Evolutionary conservation across 345 rosid genomes (phyloP).

Genomic region (Turritis glabra): DNA sequence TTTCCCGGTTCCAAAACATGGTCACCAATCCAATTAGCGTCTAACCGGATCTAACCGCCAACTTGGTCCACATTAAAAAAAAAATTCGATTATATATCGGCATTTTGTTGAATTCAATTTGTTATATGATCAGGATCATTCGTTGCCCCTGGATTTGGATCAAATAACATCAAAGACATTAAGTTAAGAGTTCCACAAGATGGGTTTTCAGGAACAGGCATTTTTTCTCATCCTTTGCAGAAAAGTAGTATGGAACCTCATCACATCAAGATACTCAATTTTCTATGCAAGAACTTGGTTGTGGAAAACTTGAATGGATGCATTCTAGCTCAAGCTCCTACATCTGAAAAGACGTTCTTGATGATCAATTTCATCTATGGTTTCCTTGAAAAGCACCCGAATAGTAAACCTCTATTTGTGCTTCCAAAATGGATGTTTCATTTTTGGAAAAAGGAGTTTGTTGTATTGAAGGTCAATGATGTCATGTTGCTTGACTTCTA

Average conservation of each 20-base stretch:
- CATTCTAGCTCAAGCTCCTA: background rate
- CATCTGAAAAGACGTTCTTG: background rate
- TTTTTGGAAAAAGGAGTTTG: conserved; percentile 65
- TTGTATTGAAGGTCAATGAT: conserved; percentile 54
- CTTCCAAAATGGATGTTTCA: conserved; percentile 64
- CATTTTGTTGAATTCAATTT: too few species aligned
- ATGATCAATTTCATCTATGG: conserved; percentile 46
- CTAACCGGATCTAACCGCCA: too few species aligned
- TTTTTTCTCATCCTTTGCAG: background rate
- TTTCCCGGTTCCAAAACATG: too few species aligned
- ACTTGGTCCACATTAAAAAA: too few species aligned
- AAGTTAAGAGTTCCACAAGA: background rate
- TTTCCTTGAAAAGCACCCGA: conserved; percentile 57
- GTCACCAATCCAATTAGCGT: too few species aligned
- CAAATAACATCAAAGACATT: too few species aligned
- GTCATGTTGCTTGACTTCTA: conserved; percentile 4
- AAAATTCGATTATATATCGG: too few species aligned
- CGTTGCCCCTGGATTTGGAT: background rate
- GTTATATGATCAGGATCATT: background rate
- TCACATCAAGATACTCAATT: background rate
- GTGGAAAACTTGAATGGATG: background rate
- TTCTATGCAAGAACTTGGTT: background rate
- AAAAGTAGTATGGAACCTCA: background rate
- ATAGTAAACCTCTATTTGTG: conserved; percentile 60
- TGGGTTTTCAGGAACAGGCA: background rate